These are phyloP conservation scores for Cladosporium sphaerospermum DNA, from an alignment of 2,329 filamentous ascomycete species.

Conservation along the genomic window DNA sequence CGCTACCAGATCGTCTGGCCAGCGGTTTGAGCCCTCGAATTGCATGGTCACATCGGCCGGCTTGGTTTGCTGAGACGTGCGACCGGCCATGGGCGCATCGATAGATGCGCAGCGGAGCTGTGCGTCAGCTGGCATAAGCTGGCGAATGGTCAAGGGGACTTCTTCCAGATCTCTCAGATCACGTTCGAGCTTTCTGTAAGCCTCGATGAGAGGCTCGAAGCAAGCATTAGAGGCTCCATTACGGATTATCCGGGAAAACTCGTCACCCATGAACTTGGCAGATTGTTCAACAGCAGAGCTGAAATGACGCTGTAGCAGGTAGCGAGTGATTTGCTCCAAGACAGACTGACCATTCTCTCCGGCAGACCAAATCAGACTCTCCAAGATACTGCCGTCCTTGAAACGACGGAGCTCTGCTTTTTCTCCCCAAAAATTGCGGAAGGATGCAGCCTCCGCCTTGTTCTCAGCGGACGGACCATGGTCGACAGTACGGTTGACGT, in stretches of 20 bases:
- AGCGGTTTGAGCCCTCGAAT: conserved; percentile 87
- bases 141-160: conserved; percentile 80
- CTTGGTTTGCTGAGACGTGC: conserved; percentile 33
- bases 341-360: conserved; percentile 57
- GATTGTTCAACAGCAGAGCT: conserved; percentile 46
- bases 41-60: conserved; percentile 78
- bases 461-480: conserved; percentile 82
- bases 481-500: conserved; percentile 71
- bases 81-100: conserved; percentile 44
- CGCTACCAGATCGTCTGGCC: conserved; percentile 85
- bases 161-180: conserved; percentile 72
- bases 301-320: conserved; percentile 66
- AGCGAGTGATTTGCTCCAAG: conserved; percentile 71
- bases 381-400: conserved; percentile 87
- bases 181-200: conserved; percentile 67
- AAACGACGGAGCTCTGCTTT: conserved; percentile 90
- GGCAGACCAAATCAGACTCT: conserved; percentile 77
- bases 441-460: conserved; percentile 71
- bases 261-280: conserved; percentile 41
- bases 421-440: conserved; percentile 90
- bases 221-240: conserved; percentile 35
- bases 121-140: conserved; percentile 66
- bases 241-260: conserved; percentile 41
- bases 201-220: conserved; percentile 64
- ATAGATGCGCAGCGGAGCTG: conserved; percentile 69